Evolutionary conservation across 2,329 filamentous ascomycete species (phyloP), one percentile per base, ranked within the genome.

Genomic region (Diaporthe vexans): DNA sequence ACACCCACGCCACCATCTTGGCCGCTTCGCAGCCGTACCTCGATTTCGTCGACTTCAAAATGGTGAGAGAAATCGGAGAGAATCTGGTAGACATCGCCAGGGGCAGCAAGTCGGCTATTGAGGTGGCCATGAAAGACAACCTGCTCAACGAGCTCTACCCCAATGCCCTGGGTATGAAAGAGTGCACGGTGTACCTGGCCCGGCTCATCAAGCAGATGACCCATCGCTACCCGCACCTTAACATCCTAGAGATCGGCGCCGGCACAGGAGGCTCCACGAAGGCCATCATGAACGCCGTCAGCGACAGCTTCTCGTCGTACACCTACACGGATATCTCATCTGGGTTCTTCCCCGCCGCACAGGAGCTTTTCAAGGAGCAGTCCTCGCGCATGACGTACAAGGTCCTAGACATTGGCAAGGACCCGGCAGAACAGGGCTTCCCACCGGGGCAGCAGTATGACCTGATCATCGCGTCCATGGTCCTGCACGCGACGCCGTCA

Each of bases 201-300:
- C 69, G 74, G 1, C 77, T 83, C 15, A 76, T 83, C 17, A 78
- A 79, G 9, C 81, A 83, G 29, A 79, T 88, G 43, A 74, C 78
- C 0, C 56, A 85, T 80, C 26, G 52, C 10, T 59, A 48, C 29
- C 71, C 71, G 0, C 80, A 81, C 21, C 76, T 83, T 40, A 80
- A 82, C 2, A 79, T 86, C 48, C 73, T 87, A 2, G 78, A 79
- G 26, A 77, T 84, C 4, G 15, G 54, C 8, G 84, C 82, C 10
- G 85, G 85, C 0, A 85, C 82, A 0, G 85, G 17, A 4, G 17
- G 3, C 17, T 15, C 15, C 4, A 75, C 11, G 80, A 78, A 0
- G 10, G 73, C 24, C 11, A 59, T 59, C 33, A 59, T 59, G 57
- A 26, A 9, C 15, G n/a, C 35, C 35, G 37, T 43, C 2, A 24